These are phyloP conservation scores for Orbilia ellipsospora DNA, from an alignment of 2,329 filamentous ascomycete species.

Conservation along the genomic window DNA sequence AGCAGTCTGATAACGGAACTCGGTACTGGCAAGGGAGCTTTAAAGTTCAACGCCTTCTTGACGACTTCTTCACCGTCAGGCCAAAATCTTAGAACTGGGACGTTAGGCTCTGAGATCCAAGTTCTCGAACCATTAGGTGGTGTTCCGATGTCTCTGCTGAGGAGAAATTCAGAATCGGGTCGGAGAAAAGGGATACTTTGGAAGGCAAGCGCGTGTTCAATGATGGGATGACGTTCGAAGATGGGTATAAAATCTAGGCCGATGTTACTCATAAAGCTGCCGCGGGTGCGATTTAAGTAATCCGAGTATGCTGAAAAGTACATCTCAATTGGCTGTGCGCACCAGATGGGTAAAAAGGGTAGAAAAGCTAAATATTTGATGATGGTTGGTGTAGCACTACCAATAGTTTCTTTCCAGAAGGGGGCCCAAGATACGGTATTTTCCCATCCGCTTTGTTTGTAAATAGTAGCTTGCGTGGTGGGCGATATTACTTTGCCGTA, in stretches of 20 bases:
- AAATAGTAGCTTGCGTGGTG: slow-evolving; percentile 10
- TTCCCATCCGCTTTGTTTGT: neutral
- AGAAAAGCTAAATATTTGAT: slow-evolving; percentile 34
- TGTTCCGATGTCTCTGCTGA: slow-evolving; percentile 15
- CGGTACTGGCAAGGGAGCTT: too few relatives aligned
- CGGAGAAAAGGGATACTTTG: too few relatives aligned
- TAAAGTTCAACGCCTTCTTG: too few relatives aligned
- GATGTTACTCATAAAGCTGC: neutral
- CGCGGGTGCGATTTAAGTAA: slow-evolving; percentile 5
- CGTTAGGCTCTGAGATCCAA: slow-evolving; percentile 21
- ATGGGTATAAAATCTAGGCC: neutral
- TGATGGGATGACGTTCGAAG: too few relatives aligned
- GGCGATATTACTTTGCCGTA: slow-evolving; percentile 5
- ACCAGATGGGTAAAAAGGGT: slow-evolving; percentile 30
- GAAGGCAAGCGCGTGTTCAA: too few relatives aligned
- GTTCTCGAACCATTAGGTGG: slow-evolving; percentile 19
- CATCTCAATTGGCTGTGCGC: slow-evolving; percentile 7
- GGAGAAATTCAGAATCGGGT: slow-evolving; percentile 1
- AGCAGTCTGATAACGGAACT: neutral
- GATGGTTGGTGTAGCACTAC: slow-evolving; percentile 20
- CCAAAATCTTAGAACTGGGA: slow-evolving; percentile 19
- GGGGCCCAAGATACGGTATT: slow-evolving; percentile 4
- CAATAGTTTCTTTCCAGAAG: slow-evolving; percentile 14
- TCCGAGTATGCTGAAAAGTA: slow-evolving; percentile 15
- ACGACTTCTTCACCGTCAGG: neutral